Percentiles rank a stretch among this genome's conserved stretches.
These are phyloP conservation scores for Penicillium olsonii DNA, from an alignment of 2,329 filamentous ascomycete species.

Conservation along the genomic window DNA sequence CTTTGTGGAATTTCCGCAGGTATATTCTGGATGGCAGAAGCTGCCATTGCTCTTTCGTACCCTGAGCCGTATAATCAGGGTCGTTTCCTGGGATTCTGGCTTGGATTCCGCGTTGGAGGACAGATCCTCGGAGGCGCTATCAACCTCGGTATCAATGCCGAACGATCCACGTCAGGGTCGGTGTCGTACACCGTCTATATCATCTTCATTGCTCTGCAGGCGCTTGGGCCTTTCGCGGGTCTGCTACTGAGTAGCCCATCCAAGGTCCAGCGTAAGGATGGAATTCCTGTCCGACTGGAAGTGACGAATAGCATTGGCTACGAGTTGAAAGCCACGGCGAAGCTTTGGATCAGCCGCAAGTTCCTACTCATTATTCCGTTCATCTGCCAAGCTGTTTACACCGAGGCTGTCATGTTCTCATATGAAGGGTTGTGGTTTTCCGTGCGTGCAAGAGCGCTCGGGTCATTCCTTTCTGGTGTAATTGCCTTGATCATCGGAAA, in stretches of 20 bases:
- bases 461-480: conserved; percentile 70
- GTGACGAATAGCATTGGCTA: conserved; percentile 59
- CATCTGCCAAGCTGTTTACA: conserved; percentile 70
- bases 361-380: conserved; percentile 67
- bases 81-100: conserved; percentile 68
- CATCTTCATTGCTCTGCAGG: conserved; percentile 71
- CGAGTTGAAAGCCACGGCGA: conserved; percentile 62
- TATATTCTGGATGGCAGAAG: conserved; percentile 75
- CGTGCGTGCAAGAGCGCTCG: conserved; percentile 68
- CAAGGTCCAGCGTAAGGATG: conserved; percentile 66
- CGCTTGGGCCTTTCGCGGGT: conserved; percentile 64
- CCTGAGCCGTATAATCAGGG: conserved; percentile 70
- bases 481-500: conserved; percentile 67
- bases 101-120: conserved; percentile 61
- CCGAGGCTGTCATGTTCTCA: conserved; percentile 72
- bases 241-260: conserved; percentile 63
- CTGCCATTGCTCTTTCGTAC: conserved; percentile 71
- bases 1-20: conserved; percentile 71
- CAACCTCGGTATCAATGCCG: conserved; percentile 66
- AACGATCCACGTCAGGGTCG: conserved; percentile 59
- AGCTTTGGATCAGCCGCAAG: conserved; percentile 60
- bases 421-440: conserved; percentile 69
- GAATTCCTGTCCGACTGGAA: conserved; percentile 60
- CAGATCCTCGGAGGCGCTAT: conserved; percentile 73
- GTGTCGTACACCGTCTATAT: conserved; percentile 70